phyloP scores from a whole-genome alignment of 225 moss, liverwort and hornwort species.

The Antitrichia curtipendula region DNA sequence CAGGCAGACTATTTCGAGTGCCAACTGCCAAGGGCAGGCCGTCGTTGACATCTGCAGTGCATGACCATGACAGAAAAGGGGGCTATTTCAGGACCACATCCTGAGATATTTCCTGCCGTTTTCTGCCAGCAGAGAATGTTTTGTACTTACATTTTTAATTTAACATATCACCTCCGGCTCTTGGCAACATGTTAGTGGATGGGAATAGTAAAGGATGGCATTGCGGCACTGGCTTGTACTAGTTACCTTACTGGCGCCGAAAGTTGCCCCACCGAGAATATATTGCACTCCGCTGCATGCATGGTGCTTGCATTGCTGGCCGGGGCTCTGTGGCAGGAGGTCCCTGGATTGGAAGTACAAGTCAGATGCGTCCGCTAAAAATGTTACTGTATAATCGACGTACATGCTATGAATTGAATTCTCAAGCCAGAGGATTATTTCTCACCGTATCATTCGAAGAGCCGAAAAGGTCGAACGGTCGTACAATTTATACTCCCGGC shows the following conservation, averaged over 20 bases:
- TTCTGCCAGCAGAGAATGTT: not conserved
- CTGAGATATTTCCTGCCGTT: not conserved
- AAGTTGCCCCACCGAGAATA: not conserved
- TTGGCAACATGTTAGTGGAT: not conserved
- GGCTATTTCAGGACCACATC: not conserved
- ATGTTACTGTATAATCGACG: not conserved
- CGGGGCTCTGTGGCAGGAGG: too few relatives aligned
- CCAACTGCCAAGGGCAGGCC: too few relatives aligned
- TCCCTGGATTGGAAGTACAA: not conserved
- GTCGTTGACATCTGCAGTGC: not conserved
- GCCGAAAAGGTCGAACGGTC: not conserved
- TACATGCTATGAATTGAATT: not conserved
- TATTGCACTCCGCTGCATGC: not conserved
- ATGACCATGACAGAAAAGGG: not conserved
- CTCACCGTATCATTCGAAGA: not conserved
- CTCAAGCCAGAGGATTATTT: not conserved
- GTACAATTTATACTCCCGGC: not conserved
- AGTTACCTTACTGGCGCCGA: not conserved
- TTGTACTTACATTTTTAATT: not conserved
- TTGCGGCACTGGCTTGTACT: not conserved
- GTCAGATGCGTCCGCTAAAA: not conserved
- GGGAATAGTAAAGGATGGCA: not conserved
- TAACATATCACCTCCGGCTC: not conserved
- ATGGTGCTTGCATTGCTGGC: not conserved
- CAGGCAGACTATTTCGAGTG: not conserved